phyloP scores from a whole-genome alignment of 2,329 filamentous ascomycete genomes.

The Verticillium albo-atrum region DNA sequence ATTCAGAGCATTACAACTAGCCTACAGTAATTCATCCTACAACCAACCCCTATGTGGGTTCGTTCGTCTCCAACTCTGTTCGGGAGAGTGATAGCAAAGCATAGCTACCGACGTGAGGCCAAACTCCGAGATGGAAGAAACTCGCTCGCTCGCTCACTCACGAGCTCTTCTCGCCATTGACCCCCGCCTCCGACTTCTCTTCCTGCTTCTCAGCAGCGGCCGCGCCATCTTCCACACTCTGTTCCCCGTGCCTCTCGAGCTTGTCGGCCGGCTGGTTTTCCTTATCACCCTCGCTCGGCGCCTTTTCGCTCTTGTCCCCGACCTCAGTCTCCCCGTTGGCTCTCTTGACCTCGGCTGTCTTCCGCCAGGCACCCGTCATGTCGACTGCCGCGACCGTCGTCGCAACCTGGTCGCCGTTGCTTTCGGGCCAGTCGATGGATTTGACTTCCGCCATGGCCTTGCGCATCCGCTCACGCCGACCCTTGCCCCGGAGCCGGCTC shows the following conservation, averaged over 20 bases:
- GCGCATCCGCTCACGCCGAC: constrained; percentile 50
- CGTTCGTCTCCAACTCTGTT: neutral
- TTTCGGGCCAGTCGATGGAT: constrained; percentile 13
- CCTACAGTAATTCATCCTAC: neutral
- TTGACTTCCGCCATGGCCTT: constrained; percentile 51
- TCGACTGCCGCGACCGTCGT: constrained; percentile 24
- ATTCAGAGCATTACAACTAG: neutral
- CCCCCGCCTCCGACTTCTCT: constrained; percentile 5
- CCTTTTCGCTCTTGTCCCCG: constrained; percentile 21
- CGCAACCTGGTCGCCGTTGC: constrained; percentile 18
- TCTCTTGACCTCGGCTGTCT: neutral
- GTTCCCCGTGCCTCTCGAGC: neutral
- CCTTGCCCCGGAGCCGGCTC: constrained; percentile 51
- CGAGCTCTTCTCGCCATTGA: neutral
- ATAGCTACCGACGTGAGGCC: neutral
- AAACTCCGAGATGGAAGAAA: neutral
- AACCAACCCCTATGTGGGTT: neutral
- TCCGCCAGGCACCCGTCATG: neutral
- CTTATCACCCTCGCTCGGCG: constrained; percentile 37
- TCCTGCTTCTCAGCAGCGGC: neutral
- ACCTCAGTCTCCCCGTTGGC: constrained; percentile 15
- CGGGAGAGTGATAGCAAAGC: neutral
- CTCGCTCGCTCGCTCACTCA: neutral
- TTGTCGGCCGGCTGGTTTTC: constrained; percentile 34
- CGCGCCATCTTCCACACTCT: neutral